phyloP scores from a whole-genome alignment of 495 filamentous ascomycete genomes.

The Halenospora varia region DNA sequence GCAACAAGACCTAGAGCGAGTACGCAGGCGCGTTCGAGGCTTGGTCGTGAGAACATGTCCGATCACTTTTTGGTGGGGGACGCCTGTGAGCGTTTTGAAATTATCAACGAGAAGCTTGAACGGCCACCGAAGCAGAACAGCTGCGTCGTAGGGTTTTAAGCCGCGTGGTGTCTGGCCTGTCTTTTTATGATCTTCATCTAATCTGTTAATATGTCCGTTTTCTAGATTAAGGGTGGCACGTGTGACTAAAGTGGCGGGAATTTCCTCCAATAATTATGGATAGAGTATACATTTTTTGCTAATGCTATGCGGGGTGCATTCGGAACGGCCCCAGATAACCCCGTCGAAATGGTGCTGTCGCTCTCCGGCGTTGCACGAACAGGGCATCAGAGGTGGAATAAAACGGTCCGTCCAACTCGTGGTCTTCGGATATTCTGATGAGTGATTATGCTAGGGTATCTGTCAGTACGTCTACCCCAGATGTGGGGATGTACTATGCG shows the following conservation, averaged over 20 bases:
- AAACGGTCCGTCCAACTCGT: conserved; percentile 6
- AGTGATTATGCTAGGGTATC: conserved; percentile 6
- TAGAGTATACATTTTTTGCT: conserved; percentile 7
- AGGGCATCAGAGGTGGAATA: conserved; percentile 9
- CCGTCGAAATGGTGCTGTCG: conserved; percentile 6
- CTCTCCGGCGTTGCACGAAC: conserved; percentile 2
- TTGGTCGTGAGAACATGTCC: conserved; percentile 36
- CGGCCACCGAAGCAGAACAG: neutral
- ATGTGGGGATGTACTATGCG: conserved; percentile 2
- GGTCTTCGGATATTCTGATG: neutral
- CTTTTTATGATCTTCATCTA: conserved; percentile 10
- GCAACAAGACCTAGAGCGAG: conserved; percentile 38
- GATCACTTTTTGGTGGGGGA: conserved; percentile 16
- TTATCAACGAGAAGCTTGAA: conserved; percentile 8
- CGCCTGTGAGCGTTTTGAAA: conserved; percentile 3
- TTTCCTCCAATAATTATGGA: conserved; percentile 17
- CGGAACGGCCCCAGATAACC: conserved; percentile 6
- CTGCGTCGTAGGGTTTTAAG: neutral
- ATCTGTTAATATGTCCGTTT: conserved; percentile 9
- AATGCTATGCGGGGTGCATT: conserved; percentile 6
- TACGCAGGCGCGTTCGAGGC: conserved; percentile 28
- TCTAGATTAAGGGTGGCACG: conserved; percentile 5
- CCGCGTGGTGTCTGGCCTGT: conserved; percentile 1
- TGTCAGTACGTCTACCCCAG: conserved; percentile 1
- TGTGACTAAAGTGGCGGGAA: conserved; percentile 4